A percentile compares a stretch with the other conserved stretches of the same genome.
Conservation (phyloP, 768 basidiomycete genomes). For the Mycena maculata region DNA sequence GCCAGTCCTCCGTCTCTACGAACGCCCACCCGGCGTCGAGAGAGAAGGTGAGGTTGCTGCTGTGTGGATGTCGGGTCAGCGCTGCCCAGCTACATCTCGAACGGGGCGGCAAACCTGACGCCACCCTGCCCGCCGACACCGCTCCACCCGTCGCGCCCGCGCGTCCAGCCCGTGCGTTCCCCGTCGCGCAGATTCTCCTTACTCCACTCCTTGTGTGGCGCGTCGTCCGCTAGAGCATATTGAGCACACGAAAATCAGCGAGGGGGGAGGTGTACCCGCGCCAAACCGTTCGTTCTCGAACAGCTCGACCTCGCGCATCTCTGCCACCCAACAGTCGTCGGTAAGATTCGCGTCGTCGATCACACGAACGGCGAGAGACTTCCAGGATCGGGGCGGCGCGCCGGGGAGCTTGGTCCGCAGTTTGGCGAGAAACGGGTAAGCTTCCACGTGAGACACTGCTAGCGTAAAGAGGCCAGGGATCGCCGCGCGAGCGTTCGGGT, state of each 20-base stretch:
- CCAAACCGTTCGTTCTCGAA: conserved; percentile 85
- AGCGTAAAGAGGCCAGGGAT: conserved; percentile 40
- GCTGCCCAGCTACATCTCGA: conserved; percentile 13
- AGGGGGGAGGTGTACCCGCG: conserved; percentile 31
- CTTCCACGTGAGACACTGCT: neutral
- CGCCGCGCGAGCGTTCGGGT: conserved; percentile 56
- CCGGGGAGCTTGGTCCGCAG: conserved; percentile 10
- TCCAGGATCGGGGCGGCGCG: conserved; percentile 16
- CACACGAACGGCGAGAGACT: conserved; percentile 49
- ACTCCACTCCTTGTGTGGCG: conserved; percentile 51
- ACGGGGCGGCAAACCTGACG: conserved; percentile 66
- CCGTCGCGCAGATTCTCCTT: conserved; percentile 54
- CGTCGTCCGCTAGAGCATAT: conserved; percentile 9
- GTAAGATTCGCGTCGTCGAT: conserved; percentile 75
- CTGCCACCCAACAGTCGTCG: conserved; percentile 72
- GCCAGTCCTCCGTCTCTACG: conserved; percentile 83
- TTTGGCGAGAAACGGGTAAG: neutral
- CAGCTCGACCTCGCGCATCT: conserved; percentile 76
- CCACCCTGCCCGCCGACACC: conserved; percentile 62
- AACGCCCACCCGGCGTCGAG: conserved; percentile 82
- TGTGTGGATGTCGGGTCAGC: conserved; percentile 45
- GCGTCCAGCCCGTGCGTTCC: conserved; percentile 77
- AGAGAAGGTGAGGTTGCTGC: conserved; percentile 85
- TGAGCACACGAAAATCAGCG: neutral
- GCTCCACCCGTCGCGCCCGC: conserved; percentile 78